phyloP scores from a whole-genome alignment of 768 basidiomycete genomes.

The Rhodotorula kratochvilovae region DNA sequence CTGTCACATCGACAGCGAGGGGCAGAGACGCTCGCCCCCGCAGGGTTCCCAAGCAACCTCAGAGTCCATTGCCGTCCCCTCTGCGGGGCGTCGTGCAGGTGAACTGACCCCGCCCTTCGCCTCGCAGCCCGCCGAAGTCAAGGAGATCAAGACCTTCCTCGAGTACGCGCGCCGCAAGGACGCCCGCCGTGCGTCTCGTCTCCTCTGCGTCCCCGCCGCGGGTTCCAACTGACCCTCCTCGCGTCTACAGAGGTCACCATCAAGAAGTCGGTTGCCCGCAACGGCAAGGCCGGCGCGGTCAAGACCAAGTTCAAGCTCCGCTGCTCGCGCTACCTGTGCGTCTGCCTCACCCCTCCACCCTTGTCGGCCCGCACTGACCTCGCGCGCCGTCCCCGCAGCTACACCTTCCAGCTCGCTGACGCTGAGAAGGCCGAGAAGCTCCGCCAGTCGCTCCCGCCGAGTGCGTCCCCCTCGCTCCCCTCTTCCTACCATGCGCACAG shows the following conservation, averaged over 20 bases:
- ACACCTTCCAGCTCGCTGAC: conserved; percentile 94
- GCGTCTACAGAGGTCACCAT: conserved; percentile 68
- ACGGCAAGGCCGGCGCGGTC: conserved; percentile 39
- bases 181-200: conserved; percentile 52
- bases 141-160: conserved; percentile 98
- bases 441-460: conserved; percentile 87
- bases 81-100: neutral
- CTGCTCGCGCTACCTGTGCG: conserved; percentile 76
- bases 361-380: neutral
- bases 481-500: neutral
- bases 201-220: no score
- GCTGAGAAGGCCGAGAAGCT: conserved; percentile 98
- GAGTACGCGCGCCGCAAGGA: conserved; percentile 95
- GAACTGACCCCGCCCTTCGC: neutral
- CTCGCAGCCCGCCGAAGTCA: conserved; percentile 86
- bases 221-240: neutral
- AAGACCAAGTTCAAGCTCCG: conserved; percentile 98
- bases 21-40: neutral
- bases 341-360: neutral
- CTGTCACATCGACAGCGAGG: neutral
- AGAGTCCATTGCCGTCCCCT: conserved; percentile 23
- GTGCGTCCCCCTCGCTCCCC: conserved; percentile 53
- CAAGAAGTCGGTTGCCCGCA: conserved; percentile 66
- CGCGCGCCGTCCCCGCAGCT: conserved; percentile 46
- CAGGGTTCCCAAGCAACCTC: neutral